Percentiles rank a stretch among this genome's conserved stretches.
phyloP scores from a whole-genome alignment of 768 basidiomycete species.

The Leccinum pellstonianum region DNA sequence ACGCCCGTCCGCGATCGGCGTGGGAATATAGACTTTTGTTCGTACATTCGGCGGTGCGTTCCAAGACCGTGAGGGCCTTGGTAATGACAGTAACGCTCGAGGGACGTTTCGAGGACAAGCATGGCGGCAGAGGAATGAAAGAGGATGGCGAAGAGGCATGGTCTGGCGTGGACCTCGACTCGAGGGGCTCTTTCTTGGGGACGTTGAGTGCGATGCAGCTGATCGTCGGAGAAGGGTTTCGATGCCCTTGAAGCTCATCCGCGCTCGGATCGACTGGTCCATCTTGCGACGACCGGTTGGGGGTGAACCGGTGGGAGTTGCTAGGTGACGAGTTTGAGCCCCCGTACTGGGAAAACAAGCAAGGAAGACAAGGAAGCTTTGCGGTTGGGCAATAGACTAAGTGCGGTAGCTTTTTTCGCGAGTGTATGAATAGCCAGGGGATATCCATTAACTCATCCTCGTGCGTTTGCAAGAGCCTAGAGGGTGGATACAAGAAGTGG shows the following conservation, averaged over 20 bases:
- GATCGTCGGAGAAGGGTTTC: constrained; percentile 7
- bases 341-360: background rate
- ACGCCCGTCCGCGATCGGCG: background rate
- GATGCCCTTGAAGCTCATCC: background rate
- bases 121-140: background rate
- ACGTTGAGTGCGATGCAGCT: constrained; percentile 4
- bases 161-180: background rate
- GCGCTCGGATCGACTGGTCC: no score
- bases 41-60: background rate
- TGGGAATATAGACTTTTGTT: constrained; percentile 10
- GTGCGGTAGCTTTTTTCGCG: background rate
- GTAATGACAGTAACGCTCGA: constrained; percentile 12
- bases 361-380: background rate
- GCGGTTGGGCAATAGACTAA: background rate
- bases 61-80: background rate
- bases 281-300: background rate
- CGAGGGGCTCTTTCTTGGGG: constrained; percentile 1
- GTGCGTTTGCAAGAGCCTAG: background rate
- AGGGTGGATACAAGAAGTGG: no score
- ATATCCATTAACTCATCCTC: background rate
- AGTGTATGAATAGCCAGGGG: background rate
- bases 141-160: background rate
- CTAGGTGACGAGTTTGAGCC: background rate
- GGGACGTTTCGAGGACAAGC: background rate
- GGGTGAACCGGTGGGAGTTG: background rate